Conservation (phyloP, 371 early-diverging fungal species). For the Gilbertella persicaria region DNA sequence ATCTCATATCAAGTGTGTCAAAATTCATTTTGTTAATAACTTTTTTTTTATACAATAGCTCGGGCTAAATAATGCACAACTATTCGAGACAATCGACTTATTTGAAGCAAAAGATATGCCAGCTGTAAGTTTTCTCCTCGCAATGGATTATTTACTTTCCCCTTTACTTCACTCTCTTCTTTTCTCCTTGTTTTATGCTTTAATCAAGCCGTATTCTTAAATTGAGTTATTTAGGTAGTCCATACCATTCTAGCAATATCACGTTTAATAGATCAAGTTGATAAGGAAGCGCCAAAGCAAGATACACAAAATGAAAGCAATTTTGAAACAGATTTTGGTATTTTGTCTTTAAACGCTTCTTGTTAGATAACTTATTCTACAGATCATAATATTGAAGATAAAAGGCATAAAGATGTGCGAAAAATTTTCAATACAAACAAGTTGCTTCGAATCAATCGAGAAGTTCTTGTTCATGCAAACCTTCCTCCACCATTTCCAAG, state of each 20-base stretch:
- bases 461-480: conserved; percentile 14
- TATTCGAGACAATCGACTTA: conserved; percentile 91
- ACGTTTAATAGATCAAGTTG: conserved; percentile 18
- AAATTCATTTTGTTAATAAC: background rate
- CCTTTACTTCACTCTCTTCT: background rate
- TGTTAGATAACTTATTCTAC: background rate
- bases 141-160: no score
- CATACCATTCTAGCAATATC: conserved; percentile 39
- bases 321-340: background rate
- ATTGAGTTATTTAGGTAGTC: conserved; percentile 28
- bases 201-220: background rate
- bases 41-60: conserved; percentile 33
- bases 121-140: conserved; percentile 55
- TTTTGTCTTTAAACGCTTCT: background rate
- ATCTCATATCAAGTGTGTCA: background rate
- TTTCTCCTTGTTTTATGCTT: background rate
- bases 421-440: background rate
- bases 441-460: conserved; percentile 13
- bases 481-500: conserved; percentile 28
- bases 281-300: background rate
- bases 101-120: conserved; percentile 88
- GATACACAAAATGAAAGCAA: background rate
- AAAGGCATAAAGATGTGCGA: background rate
- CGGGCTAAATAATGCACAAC: conserved; percentile 72
- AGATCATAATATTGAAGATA: conserved; percentile 2